phyloP scores from a whole-genome alignment of 2,329 filamentous ascomycete species.

The Aurifilum marmelostoma region DNA sequence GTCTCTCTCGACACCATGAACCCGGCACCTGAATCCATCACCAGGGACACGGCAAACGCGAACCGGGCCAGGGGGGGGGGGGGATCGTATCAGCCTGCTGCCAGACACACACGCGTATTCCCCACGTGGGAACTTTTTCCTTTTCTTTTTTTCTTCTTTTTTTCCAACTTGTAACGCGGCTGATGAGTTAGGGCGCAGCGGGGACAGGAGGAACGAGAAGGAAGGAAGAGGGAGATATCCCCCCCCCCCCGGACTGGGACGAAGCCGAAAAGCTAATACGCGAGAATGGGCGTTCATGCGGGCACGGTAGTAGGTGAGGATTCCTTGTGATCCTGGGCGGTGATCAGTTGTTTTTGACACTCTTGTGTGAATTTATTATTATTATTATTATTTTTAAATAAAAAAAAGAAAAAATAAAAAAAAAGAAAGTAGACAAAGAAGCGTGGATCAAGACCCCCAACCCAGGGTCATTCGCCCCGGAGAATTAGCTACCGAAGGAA shows the following conservation, averaged over 20 bases:
- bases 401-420: no score
- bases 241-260: no score
- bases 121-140: neutral
- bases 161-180: neutral
- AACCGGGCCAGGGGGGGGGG: no score
- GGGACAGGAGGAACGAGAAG: no score
- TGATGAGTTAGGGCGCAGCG: neutral
- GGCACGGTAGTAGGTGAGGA: neutral
- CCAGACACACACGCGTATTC: neutral
- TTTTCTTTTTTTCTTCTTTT: no score
- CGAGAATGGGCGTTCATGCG: neutral
- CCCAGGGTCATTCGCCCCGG: neutral
- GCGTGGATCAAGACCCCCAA: neutral
- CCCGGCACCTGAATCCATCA: no score
- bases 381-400: no score
- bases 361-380: neutral
- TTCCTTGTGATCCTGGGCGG: conserved; percentile 1
- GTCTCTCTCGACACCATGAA: no score
- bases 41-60: no score
- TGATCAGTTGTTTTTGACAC: neutral
- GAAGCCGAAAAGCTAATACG: neutral
- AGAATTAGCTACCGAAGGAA: neutral
- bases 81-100: neutral
- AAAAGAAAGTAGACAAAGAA: neutral
- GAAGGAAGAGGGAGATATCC: neutral